Evolutionary conservation across 1,284 basidiomycete species (phyloP).

Genomic region (Pseudomicrostroma phylloplanum): DNA sequence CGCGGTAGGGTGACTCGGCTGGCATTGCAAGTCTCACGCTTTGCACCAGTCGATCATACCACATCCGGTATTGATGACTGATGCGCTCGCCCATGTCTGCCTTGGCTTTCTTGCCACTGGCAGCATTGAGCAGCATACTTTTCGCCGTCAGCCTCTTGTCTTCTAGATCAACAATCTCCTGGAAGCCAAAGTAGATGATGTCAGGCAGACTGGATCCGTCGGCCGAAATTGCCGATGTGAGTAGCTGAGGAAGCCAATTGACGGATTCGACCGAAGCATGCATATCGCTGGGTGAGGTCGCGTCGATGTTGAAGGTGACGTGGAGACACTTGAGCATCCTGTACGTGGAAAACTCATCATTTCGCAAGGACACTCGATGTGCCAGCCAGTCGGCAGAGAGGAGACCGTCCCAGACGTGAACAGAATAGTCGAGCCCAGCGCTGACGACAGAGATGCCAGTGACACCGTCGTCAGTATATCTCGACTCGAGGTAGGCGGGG

Average conservation of each 20-base stretch:
- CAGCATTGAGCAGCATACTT: constrained; percentile 24
- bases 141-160: constrained; percentile 76
- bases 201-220: constrained; percentile 61
- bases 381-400: constrained; percentile 79
- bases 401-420: constrained; percentile 85
- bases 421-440: constrained; percentile 67
- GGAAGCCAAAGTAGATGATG: constrained; percentile 86
- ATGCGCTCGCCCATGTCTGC: constrained; percentile 32
- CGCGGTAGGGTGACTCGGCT: constrained; percentile 58
- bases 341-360: constrained; percentile 71
- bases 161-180: constrained; percentile 91
- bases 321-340: constrained; percentile 72
- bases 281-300: constrained; percentile 71
- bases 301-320: constrained; percentile 89
- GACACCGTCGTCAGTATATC: constrained; percentile 22
- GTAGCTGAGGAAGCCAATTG: constrained; percentile 66
- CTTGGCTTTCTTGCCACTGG: constrained; percentile 28
- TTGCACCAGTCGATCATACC: constrained; percentile 38
- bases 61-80: constrained; percentile 21
- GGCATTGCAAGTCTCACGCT: constrained; percentile 40
- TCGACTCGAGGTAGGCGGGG: constrained; percentile 13
- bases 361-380: constrained; percentile 68
- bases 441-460: constrained; percentile 66
- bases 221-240: constrained; percentile 57
- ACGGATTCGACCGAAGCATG: constrained; percentile 59